These are phyloP conservation scores for Fusarium temperatum DNA, from an alignment of 2,329 filamentous ascomycete species.

Conservation along the genomic window DNA sequence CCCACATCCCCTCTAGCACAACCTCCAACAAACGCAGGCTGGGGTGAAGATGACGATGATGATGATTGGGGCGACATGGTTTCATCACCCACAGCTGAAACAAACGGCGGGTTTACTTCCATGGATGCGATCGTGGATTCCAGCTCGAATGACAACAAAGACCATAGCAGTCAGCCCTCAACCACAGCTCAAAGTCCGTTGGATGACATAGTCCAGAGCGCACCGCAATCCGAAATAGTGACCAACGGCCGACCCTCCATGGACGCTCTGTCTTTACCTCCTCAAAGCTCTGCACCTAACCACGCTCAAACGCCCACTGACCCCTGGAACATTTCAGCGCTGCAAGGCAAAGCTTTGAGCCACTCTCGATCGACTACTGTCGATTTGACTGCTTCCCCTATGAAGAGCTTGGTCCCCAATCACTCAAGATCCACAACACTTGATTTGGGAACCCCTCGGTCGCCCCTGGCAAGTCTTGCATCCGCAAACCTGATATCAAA, in stretches of 20 bases:
- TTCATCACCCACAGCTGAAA: constrained; percentile 42
- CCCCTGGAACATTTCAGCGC: not conserved
- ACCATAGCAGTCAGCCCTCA: constrained; percentile 7
- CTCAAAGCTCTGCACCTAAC: not conserved
- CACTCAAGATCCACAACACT: constrained; percentile 30
- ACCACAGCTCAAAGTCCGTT: constrained; percentile 5
- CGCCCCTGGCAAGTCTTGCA: constrained; percentile 17
- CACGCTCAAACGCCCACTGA: not conserved
- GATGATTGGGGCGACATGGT: constrained; percentile 72
- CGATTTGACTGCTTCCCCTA: constrained; percentile 12
- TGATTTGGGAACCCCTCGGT: constrained; percentile 15
- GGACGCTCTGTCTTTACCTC: constrained; percentile 4
- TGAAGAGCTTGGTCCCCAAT: constrained; percentile 10
- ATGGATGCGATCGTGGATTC: constrained; percentile 24
- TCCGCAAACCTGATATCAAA: constrained; percentile 17
- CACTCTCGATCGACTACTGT: constrained; percentile 33
- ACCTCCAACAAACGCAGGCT: constrained; percentile 29
- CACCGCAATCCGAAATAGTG: not conserved
- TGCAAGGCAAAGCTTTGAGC: not conserved
- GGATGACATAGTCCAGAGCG: constrained; percentile 1
- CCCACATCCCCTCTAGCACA: constrained; percentile 37
- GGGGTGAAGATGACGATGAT: constrained; percentile 47
- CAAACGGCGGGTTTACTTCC: constrained; percentile 31
- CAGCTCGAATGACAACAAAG: not conserved
- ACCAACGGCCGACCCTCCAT: constrained; percentile 17